phyloP scores from a whole-genome alignment of 1,284 basidiomycete genomes.

The Ganoderma lucidum region DNA sequence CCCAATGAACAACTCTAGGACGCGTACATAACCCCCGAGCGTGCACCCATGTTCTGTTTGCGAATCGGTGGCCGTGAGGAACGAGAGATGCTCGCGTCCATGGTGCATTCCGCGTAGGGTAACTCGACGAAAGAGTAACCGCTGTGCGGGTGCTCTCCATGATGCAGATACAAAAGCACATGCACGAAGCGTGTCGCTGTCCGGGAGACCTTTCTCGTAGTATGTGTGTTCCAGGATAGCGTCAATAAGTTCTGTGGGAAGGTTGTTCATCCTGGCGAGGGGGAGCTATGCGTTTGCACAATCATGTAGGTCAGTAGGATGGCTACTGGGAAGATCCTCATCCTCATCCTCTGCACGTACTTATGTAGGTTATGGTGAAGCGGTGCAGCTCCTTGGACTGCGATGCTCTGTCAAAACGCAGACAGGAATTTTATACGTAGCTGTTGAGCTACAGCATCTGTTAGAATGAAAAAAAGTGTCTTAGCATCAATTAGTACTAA shows the following conservation, averaged over 20 bases:
- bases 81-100: constrained; percentile 16
- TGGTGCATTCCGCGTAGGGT: constrained; percentile 14
- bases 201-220: constrained; percentile 43
- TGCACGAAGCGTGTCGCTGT: constrained; percentile 43
- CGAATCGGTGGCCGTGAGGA: constrained; percentile 25
- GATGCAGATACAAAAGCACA: constrained; percentile 47
- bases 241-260: constrained; percentile 53
- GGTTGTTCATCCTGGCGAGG: constrained; percentile 15
- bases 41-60: constrained; percentile 19
- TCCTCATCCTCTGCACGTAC: too few species aligned
- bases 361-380: background rate
- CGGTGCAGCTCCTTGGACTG: background rate
- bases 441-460: too few species aligned
- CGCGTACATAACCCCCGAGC: constrained; percentile 33
- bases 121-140: constrained; percentile 49
- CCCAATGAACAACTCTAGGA: constrained; percentile 33
- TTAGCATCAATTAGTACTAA: too few species aligned
- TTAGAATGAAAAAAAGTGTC: too few species aligned
- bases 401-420: background rate
- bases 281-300: background rate
- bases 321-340: too few species aligned
- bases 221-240: constrained; percentile 50
- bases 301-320: background rate
- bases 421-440: too few species aligned
- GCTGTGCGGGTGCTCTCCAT: constrained; percentile 51